Evolutionary conservation across 805 yeast genomes (phyloP).

Genomic region (Ogataea methanolica): DNA sequence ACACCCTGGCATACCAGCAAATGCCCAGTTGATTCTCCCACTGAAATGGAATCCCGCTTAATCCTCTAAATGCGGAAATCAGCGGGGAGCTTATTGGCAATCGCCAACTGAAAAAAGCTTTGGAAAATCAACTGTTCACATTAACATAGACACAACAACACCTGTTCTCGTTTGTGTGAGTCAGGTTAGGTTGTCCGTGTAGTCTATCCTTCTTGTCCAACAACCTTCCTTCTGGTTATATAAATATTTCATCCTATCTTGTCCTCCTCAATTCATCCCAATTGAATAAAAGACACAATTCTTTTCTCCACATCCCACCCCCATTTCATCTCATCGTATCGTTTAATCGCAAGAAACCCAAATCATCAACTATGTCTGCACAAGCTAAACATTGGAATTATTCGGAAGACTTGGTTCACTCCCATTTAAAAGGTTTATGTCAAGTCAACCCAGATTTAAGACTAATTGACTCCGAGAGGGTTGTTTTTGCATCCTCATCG

Average conservation of each 20-base stretch:
- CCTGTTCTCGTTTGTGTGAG: neutral
- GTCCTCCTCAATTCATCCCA: no score
- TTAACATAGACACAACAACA: no score
- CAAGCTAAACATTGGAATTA: slow-evolving; percentile 45
- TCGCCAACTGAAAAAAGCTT: no score
- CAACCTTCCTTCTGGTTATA: no score
- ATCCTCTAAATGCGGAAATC: neutral
- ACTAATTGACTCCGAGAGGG: slow-evolving; percentile 53
- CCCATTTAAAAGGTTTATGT: slow-evolving; percentile 49
- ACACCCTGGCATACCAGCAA: no score
- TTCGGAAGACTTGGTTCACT: slow-evolving; percentile 39
- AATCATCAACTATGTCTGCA: slow-evolving; percentile 6
- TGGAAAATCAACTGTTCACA: no score
- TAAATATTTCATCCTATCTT: no score
- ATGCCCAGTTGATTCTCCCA: no score
- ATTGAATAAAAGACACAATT: no score
- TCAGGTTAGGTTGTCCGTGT: neutral
- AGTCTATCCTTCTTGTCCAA: neutral
- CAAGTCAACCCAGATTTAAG: slow-evolving; percentile 50
- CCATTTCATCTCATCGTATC: no score
- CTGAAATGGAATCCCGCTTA: neutral
- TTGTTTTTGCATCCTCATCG: slow-evolving; percentile 39
- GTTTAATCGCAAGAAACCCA: no score
- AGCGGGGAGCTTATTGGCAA: neutral
- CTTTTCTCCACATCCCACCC: no score